These are phyloP conservation scores for Excoecaria agallocha DNA, from an alignment of 345 rosid genomes.

Conservation along the genomic window DNA sequence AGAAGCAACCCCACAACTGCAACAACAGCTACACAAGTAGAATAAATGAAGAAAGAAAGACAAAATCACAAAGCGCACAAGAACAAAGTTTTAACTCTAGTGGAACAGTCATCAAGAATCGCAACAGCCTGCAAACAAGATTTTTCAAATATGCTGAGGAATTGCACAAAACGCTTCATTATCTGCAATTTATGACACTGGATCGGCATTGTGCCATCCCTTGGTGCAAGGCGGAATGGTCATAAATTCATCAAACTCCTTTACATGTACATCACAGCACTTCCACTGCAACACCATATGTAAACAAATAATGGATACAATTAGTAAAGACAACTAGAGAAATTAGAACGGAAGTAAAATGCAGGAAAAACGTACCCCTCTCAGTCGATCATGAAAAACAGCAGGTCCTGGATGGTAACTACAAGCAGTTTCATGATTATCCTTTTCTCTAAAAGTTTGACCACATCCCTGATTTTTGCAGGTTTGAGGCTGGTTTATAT, in stretches of 20 bases:
- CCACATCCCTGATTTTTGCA: conserved; percentile 90
- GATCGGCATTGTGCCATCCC: conserved; percentile 80
- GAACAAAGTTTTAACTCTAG: neutral
- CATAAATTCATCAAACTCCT: conserved; percentile 97
- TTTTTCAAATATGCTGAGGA: neutral
- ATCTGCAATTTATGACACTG: conserved; percentile 4
- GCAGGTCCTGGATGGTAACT: conserved; percentile 95
- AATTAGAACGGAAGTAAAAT: neutral
- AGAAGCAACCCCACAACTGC: neutral
- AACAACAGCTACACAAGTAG: neutral
- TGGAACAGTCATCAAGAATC: neutral
- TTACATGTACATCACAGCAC: conserved; percentile 80
- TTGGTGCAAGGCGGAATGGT: conserved; percentile 77
- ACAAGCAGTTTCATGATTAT: conserved; percentile 80
- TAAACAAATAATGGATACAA: neutral
- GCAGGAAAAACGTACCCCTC: conserved; percentile 47
- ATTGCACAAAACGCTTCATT: neutral
- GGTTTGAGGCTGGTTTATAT: conserved; percentile 67
- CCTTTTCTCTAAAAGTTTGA: conserved; percentile 74
- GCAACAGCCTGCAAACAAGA: neutral
- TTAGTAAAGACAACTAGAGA: neutral
- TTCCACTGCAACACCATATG: conserved; percentile 66
- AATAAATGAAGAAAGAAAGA: neutral
- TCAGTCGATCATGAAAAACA: conserved; percentile 78
- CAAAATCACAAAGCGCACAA: no score